Conservation (phyloP, 2,329 filamentous ascomycete genomes). For the Penicillium sp. region DNA sequence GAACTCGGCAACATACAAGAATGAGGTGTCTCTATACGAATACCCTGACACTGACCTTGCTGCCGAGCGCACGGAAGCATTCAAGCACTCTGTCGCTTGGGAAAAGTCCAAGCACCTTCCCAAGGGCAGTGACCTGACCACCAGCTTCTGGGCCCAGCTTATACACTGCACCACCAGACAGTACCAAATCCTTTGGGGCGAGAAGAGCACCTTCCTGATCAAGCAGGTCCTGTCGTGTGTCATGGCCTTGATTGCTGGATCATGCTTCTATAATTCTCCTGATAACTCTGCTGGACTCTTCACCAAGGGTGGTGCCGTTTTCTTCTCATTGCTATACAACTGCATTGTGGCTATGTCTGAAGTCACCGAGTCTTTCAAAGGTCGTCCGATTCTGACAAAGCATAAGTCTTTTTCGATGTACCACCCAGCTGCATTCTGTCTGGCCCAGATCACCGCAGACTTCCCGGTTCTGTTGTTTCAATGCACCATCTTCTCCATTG, state of each 20-base stretch:
- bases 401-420: conserved; percentile 61
- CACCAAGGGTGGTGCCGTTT: conserved; percentile 64
- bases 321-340: conserved; percentile 66
- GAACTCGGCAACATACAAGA: conserved; percentile 51
- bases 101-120: conserved; percentile 60
- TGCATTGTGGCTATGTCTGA: conserved; percentile 66
- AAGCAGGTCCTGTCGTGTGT: conserved; percentile 61
- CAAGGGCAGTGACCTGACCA: conserved; percentile 58
- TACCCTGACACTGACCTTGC: conserved; percentile 57
- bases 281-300: conserved; percentile 62
- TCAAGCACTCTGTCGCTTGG: conserved; percentile 53
- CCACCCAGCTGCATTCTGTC: conserved; percentile 53
- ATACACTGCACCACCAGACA: conserved; percentile 60
- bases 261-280: conserved; percentile 67
- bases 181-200: conserved; percentile 67
- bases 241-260: conserved; percentile 65
- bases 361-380: conserved; percentile 64
- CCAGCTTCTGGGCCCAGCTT: conserved; percentile 58
- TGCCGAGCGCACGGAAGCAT: conserved; percentile 54
- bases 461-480: conserved; percentile 62
- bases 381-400: conserved; percentile 62
- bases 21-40: conserved; percentile 59
- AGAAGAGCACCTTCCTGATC: conserved; percentile 65
- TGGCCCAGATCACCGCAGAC: conserved; percentile 51
- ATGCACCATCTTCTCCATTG: conserved; percentile 59